These are phyloP conservation scores for Schizonepeta tenuifolia DNA, from an alignment of 257 asterid genomes.

Conservation along the genomic window DNA sequence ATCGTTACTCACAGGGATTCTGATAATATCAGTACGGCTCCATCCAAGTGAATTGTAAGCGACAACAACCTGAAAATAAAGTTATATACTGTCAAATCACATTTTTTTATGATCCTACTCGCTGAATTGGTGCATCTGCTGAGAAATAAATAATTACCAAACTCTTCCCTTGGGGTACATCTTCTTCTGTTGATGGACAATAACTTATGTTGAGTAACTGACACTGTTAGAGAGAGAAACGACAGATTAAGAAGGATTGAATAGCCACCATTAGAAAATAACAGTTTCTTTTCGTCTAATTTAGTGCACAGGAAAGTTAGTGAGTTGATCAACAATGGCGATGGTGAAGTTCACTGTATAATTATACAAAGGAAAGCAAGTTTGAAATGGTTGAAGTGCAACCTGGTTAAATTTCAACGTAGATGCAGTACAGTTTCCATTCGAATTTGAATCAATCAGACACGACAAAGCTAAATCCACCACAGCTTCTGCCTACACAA, in stretches of 20 bases:
- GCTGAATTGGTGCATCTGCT: constrained; percentile 17
- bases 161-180: constrained; percentile 61
- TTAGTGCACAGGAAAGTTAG: not conserved
- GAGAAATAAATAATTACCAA: constrained; percentile 52
- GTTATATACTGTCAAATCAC: not conserved
- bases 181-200: constrained; percentile 81
- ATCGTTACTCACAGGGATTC: constrained; percentile 66
- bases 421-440: constrained; percentile 49
- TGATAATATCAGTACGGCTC: constrained; percentile 71
- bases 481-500: constrained; percentile 63
- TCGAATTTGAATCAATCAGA: constrained; percentile 51
- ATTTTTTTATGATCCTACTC: constrained; percentile 1
- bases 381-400: not conserved
- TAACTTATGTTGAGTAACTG: constrained; percentile 78
- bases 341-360: not conserved
- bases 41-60: constrained; percentile 91
- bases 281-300: not conserved
- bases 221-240: constrained; percentile 54
- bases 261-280: constrained; percentile 7
- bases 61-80: constrained; percentile 63
- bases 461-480: constrained; percentile 74
- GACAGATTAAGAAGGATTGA: constrained; percentile 19
- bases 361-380: constrained; percentile 21
- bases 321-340: not conserved
- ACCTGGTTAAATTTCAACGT: constrained; percentile 65